Conservation (phyloP, 1,284 basidiomycete genomes). For the Austroboletus rostrupii region DNA sequence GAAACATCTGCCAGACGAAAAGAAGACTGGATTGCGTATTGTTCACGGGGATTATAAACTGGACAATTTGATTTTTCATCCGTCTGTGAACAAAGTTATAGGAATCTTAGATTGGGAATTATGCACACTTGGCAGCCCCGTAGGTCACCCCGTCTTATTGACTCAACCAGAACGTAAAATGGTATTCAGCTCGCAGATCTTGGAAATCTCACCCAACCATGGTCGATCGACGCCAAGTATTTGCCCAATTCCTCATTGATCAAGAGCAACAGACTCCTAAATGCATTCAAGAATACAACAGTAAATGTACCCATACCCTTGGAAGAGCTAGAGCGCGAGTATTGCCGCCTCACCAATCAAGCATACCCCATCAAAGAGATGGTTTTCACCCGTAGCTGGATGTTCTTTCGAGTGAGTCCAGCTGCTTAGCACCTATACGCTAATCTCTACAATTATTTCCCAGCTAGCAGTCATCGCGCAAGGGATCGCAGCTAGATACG, state of each 20-base stretch:
- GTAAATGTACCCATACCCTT: conserved; percentile 62
- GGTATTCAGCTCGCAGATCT: conserved; percentile 78
- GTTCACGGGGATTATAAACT: conserved; percentile 97
- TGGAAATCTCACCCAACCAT: conserved; percentile 85
- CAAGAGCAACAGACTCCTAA: conserved; percentile 25
- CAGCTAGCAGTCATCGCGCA: conserved; percentile 86
- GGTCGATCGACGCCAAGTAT: conserved; percentile 58
- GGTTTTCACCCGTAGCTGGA: conserved; percentile 81
- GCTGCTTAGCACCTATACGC: not conserved
- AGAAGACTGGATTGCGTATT: conserved; percentile 67
- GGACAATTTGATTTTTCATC: conserved; percentile 94
- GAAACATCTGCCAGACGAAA: conserved; percentile 69
- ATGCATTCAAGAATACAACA: conserved; percentile 63
- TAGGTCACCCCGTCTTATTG: conserved; percentile 31
- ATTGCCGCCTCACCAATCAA: conserved; percentile 58
- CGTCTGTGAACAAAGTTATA: conserved; percentile 87
- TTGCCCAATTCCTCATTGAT: conserved; percentile 26
- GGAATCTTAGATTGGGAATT: conserved; percentile 97
- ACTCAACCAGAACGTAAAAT: conserved; percentile 3
- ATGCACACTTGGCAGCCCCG: conserved; percentile 86
- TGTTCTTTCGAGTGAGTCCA: conserved; percentile 75
- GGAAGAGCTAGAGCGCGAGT: conserved; percentile 73
- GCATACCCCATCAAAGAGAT: conserved; percentile 74
- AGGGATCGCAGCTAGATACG: conserved; percentile 88
- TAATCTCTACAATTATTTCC: conserved; percentile 1